Evolutionary conservation across 805 yeast genomes (phyloP), one percentile per base, ranked within the genome.

Genomic region (Komagataella kurtzmanii): DNA sequence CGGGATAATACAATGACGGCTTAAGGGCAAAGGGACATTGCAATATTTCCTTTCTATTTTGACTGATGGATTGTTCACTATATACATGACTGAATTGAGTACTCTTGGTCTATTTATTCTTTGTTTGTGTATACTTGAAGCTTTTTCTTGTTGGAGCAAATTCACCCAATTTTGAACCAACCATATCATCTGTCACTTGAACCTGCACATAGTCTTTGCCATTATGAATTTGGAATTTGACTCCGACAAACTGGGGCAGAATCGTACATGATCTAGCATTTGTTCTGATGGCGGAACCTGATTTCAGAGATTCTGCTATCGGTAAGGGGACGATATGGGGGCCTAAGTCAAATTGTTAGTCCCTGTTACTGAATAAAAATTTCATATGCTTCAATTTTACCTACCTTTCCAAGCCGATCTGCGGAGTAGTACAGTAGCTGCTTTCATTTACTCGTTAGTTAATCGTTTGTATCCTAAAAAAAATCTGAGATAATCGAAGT

Each of bases 311-410:
- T 58, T 88, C 83, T 44, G 84, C 83, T 46, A 93, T 76, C n/a
- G 98, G 98, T 43, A 93, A 75, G 3, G 98, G 97, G 19, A 91
- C 98, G 55, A 93, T 84, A 60, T 83, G 85, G 2, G 99, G 99
- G 40, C 97, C 88, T 71, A 50, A 21, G 44, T 18, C 43, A 23
- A 50, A 36, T 30, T 49, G 45, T 50, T 40, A 12, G 10, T 52
- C 46, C 50, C 48, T 52, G 51, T 18, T 10, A 14, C 10, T 18
- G 1, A 45, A 30, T n/a, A 18, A 6, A 8, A 19, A 8, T 6
- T 49, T 24, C n/a, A 17, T n/a, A 21, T 6, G 3, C 14, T 17
- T 17, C 10, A 21, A 7, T 7, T 8, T 3, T 1, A 64, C 70
- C 12, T 55, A 65, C 71, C 84, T 61, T 80, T 80, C 84, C 84